phyloP scores from a whole-genome alignment of 345 rosid species.

The Atalantia buxifolia region DNA sequence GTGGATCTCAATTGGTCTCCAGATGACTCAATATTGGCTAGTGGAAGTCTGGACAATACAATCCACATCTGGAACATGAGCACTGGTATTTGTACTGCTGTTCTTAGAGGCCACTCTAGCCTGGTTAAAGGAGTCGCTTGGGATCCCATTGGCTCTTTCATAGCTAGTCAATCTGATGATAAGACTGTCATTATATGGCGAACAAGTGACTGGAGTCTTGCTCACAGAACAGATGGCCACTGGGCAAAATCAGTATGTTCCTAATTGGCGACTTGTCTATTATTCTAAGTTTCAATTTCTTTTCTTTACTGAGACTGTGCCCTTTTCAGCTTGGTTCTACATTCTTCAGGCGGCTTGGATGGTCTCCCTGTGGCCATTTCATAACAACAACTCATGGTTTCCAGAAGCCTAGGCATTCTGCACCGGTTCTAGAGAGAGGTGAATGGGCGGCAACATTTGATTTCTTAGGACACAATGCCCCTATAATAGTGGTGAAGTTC shows the following conservation, averaged over 20 bases:
- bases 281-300: conserved; percentile 3
- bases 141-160: conserved; percentile 98
- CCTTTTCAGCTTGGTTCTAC: conserved; percentile 88
- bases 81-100: conserved; percentile 92
- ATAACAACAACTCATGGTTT: conserved; percentile 97
- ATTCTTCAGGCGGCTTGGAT: conserved; percentile 97
- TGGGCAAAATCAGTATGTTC: conserved; percentile 94
- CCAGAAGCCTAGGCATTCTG: conserved; percentile 99
- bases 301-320: conserved; percentile 21
- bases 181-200: conserved; percentile 98
- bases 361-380: conserved; percentile 99
- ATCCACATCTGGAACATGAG: conserved; percentile 94
- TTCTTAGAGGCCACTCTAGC: conserved; percentile 96
- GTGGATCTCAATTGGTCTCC: conserved; percentile 99
- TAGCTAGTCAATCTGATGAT: conserved; percentile 99
- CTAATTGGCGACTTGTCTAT: neutral
- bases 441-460: conserved; percentile 99
- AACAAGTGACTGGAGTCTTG: conserved; percentile 98
- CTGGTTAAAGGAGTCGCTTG: conserved; percentile 96
- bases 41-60: conserved; percentile 98
- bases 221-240: conserved; percentile 92
- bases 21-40: conserved; percentile 91
- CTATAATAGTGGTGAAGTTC: conserved; percentile 89
- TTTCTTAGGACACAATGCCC: conserved; percentile 98
- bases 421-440: conserved; percentile 97